phyloP scores from a whole-genome alignment of 1,284 basidiomycete species.

The Marasmius oreades region DNA sequence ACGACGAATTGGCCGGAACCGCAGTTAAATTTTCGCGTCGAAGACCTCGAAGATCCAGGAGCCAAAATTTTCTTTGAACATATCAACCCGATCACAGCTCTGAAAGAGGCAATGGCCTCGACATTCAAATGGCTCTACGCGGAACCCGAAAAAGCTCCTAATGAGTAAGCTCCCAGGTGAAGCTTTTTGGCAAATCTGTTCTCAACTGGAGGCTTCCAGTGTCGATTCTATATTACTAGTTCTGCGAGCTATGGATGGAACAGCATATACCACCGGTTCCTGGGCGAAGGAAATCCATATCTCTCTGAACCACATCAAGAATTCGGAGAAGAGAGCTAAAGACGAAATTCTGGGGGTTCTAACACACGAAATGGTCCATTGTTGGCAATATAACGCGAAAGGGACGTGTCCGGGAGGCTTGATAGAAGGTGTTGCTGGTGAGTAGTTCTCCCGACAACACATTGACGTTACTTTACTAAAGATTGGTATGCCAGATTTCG shows the following conservation, averaged over 20 bases:
- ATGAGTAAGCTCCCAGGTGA: constrained; percentile 44
- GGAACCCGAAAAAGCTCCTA: constrained; percentile 49
- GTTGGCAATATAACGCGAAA: constrained; percentile 63
- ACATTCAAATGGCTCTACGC: constrained; percentile 56
- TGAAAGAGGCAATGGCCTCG: constrained; percentile 49
- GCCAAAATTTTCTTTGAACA: constrained; percentile 49
- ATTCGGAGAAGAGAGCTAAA: constrained; percentile 38
- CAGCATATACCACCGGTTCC: constrained; percentile 57
- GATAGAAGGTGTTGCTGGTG: constrained; percentile 73
- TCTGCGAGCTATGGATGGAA: constrained; percentile 62
- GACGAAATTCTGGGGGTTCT: constrained; percentile 67
- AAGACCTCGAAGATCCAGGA: constrained; percentile 59
- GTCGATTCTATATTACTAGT: constrained; percentile 53
- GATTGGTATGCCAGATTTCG: constrained; percentile 68
- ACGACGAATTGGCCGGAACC: constrained; percentile 46
- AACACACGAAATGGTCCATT: constrained; percentile 67
- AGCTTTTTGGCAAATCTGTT: too few relatives aligned
- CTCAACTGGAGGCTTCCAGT: constrained; percentile 29
- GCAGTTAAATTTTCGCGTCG: constrained; percentile 49
- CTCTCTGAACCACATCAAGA: constrained; percentile 57
- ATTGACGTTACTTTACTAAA: too few relatives aligned
- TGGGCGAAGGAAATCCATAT: constrained; percentile 67
- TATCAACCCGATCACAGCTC: constrained; percentile 39
- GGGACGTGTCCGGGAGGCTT: constrained; percentile 61
- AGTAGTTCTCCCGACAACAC: constrained; percentile 11